Conservation (phyloP, 1,139 yeast genomes). For the Candida sojae region DNA sequence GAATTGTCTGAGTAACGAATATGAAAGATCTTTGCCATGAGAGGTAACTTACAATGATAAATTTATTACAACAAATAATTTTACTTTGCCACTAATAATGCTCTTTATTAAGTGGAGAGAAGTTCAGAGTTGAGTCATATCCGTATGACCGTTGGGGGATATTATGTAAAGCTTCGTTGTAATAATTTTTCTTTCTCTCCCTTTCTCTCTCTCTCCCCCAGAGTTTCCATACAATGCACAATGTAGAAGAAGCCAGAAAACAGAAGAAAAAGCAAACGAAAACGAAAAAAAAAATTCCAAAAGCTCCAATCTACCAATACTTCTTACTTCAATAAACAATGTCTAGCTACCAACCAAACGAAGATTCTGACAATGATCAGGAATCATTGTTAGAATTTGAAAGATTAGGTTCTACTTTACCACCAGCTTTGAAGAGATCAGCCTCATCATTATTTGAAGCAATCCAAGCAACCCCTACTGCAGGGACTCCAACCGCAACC, state of each 20-base stretch:
- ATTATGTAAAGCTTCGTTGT: no score
- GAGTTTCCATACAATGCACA: not conserved
- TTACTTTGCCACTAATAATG: no score
- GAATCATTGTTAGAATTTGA: conserved; percentile 37
- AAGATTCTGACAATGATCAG: conserved; percentile 14
- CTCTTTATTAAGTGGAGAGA: no score
- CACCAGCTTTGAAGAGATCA: conserved; percentile 41
- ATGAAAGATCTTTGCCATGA: no score
- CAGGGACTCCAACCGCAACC: conserved; percentile 1
- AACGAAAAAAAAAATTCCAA: not conserved
- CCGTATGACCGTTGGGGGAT: no score
- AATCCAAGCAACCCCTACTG: conserved; percentile 17
- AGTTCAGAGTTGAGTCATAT: no score
- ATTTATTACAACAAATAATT: no score
- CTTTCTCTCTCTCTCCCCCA: not conserved
- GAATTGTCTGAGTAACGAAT: no score
- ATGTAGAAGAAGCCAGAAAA: no score
- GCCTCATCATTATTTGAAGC: conserved; percentile 44
- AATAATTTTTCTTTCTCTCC: no score
- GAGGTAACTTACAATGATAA: no score
- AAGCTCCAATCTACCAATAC: not conserved
- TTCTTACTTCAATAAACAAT: not conserved
- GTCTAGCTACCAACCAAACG: conserved; percentile 8
- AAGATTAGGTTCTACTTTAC: conserved; percentile 46
- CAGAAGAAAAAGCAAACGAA: not conserved